Conservation (phyloP, 169 alveolate genomes). For the Eimeria zaria region DNA sequence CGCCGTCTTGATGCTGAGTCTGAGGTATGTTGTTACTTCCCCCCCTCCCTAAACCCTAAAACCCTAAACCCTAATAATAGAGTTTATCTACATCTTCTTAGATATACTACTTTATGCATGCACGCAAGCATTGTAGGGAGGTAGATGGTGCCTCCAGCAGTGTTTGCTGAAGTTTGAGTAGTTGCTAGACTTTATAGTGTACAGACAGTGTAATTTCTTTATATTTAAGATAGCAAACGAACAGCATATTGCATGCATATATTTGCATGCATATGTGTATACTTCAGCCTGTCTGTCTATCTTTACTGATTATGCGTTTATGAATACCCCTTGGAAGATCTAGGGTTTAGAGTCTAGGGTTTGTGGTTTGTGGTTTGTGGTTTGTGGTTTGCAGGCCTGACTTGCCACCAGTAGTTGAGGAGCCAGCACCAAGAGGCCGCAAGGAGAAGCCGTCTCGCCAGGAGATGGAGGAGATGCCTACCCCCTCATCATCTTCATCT, state of each 20-base stretch:
- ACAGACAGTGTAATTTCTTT: background rate
- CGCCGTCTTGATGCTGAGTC: slow-evolving; percentile 86
- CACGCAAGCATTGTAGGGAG: background rate
- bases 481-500: too few relatives aligned
- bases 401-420: background rate
- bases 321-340: background rate
- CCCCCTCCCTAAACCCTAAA: background rate
- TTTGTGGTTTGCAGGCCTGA: slow-evolving; percentile 32
- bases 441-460: background rate
- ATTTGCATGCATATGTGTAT: background rate
- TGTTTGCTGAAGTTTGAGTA: background rate
- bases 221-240: background rate
- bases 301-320: background rate
- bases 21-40: slow-evolving; percentile 35
- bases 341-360: slow-evolving; percentile 29
- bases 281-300: background rate
- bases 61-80: background rate
- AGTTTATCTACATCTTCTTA: background rate
- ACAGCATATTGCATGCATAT: background rate
- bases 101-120: background rate
- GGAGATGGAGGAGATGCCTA: background rate
- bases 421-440: slow-evolving; percentile 1
- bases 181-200: background rate
- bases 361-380: background rate
- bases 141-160: background rate